These are phyloP conservation scores for Brasilioporus rufonigricans DNA, from an alignment of 768 basidiomycete genomes.

Conservation along the genomic window DNA sequence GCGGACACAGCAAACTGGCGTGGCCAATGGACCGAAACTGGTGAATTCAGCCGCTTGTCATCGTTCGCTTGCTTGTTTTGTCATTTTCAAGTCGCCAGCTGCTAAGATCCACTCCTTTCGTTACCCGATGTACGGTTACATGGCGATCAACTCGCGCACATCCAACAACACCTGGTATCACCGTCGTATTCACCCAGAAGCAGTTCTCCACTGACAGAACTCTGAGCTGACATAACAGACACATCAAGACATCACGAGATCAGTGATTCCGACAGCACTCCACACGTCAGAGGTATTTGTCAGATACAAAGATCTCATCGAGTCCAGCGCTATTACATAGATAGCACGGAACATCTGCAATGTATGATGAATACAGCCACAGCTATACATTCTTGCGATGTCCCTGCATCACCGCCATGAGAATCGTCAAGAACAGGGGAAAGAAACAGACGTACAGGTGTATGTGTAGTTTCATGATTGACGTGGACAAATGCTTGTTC, in stretches of 20 bases:
- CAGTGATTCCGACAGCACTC: conserved; percentile 5
- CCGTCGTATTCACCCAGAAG: too few species aligned
- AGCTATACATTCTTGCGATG: conserved; percentile 38
- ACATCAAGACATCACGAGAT: neutral
- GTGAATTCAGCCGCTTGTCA: conserved; percentile 2
- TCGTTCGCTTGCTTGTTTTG: conserved; percentile 25
- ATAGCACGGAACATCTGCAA: too few species aligned
- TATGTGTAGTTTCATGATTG: conserved; percentile 89
- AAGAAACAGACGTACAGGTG: conserved; percentile 42
- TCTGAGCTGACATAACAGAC: too few species aligned
- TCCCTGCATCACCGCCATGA: conserved; percentile 31
- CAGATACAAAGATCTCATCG: neutral
- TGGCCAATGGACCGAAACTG: conserved; percentile 11
- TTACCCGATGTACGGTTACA: too few species aligned
- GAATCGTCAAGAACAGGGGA: neutral
- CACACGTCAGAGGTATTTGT: neutral
- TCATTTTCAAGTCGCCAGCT: conserved; percentile 31
- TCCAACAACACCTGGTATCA: too few species aligned
- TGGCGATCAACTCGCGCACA: too few species aligned
- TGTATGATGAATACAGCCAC: neutral
- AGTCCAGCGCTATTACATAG: neutral
- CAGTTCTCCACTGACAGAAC: too few species aligned
- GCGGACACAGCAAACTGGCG: neutral
- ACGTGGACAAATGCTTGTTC: conserved; percentile 94
- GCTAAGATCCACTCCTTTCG: too few species aligned